Evolutionary conservation across 805 yeast species (phyloP).

Genomic region (Yarrowia sp.): DNA sequence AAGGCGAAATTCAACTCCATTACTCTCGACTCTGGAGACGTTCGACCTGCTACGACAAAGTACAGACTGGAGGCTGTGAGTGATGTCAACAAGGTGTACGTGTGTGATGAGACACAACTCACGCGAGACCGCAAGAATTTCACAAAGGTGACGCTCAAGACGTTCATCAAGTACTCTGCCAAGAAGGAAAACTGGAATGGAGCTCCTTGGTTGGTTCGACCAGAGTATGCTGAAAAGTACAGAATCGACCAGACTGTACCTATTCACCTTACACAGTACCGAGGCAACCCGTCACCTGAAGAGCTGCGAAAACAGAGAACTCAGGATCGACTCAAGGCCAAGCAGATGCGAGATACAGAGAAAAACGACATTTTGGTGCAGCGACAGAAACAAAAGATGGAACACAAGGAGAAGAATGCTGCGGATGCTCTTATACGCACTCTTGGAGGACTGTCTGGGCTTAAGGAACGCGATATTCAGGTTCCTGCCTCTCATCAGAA

Average conservation of each 20-base stretch:
- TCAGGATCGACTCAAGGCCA: conserved; percentile 26
- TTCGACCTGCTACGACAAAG: conserved; percentile 56
- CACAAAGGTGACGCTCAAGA: conserved; percentile 85
- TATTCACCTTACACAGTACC: conserved; percentile 31
- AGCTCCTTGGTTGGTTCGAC: conserved; percentile 93
- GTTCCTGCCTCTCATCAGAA: background rate
- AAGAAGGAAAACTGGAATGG: conserved; percentile 79
- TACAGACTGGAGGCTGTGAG: conserved; percentile 65
- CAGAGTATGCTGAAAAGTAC: conserved; percentile 67
- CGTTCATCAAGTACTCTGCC: conserved; percentile 78
- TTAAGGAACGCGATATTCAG: background rate
- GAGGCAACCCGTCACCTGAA: conserved; percentile 26
- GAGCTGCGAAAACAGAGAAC: conserved; percentile 27
- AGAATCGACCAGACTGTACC: conserved; percentile 48
- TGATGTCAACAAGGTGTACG: conserved; percentile 52
- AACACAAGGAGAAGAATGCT: conserved; percentile 17
- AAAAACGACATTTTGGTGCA: background rate
- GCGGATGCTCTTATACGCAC: conserved; percentile 13
- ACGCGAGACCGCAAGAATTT: conserved; percentile 80
- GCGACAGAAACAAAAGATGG: conserved; percentile 8
- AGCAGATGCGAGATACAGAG: conserved; percentile 17
- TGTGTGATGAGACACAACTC: conserved; percentile 70
- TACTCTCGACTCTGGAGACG: conserved; percentile 38
- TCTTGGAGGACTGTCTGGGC: background rate
- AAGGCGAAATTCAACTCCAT: conserved; percentile 65